Percentiles rank a stretch among this genome's conserved stretches.
Evolutionary conservation across 2,329 filamentous ascomycete species (phyloP).

Genomic region (Colletotrichum godetiae): DNA sequence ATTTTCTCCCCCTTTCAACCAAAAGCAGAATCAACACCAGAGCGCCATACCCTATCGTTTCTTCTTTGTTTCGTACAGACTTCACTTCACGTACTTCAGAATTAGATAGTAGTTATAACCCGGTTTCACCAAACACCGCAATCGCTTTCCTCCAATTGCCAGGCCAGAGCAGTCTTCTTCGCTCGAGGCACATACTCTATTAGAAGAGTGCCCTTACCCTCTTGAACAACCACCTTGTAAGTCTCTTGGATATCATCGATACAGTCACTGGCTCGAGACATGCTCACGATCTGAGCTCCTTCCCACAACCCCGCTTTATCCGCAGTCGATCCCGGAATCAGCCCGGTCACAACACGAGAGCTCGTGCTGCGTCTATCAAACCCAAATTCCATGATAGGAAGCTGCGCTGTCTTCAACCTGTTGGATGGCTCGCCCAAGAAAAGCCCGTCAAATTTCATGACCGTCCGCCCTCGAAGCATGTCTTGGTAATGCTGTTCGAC

Average conservation of each 20-base stretch:
- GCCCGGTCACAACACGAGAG: conserved; percentile 2
- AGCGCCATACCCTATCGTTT: too few relatives aligned
- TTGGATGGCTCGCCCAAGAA: background rate
- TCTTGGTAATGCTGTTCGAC: conserved; percentile 1
- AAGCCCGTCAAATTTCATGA: conserved; percentile 10
- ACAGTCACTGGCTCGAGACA: conserved; percentile 11
- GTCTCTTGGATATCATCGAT: background rate
- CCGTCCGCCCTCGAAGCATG: conserved; percentile 6
- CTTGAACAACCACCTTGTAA: conserved; percentile 5
- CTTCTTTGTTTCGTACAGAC: too few relatives aligned
- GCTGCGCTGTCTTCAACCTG: background rate
- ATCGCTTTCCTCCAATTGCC: conserved; percentile 7
- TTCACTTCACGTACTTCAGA: too few relatives aligned
- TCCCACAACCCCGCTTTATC: conserved; percentile 4
- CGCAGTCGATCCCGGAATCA: background rate
- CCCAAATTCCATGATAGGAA: conserved; percentile 8
- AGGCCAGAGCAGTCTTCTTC: background rate
- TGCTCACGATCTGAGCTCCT: conserved; percentile 12
- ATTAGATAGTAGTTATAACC: too few relatives aligned
- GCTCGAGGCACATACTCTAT: conserved; percentile 7
- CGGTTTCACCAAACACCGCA: background rate
- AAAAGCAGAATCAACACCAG: too few relatives aligned
- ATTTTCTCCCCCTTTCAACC: too few relatives aligned
- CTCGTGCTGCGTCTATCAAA: conserved; percentile 7
- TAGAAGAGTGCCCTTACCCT: background rate